Percentiles rank a stretch among this genome's conserved stretches.
Evolutionary conservation across 768 basidiomycete genomes (phyloP).

Genomic region (Trametes gibbosa): DNA sequence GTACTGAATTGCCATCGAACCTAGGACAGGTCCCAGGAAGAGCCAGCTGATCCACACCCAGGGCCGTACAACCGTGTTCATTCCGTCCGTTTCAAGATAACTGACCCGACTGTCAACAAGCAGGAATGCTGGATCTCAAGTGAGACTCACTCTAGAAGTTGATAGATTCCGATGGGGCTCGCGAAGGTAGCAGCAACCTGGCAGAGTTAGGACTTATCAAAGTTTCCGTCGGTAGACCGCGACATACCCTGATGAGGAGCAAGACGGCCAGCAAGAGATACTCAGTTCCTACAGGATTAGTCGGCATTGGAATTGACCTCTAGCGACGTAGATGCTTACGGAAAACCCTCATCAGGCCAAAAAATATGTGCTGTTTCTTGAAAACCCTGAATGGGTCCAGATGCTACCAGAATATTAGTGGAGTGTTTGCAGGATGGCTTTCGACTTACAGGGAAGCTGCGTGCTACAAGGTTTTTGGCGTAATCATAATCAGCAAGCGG

Average conservation of each 20-base stretch:
- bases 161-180: conserved; percentile 35
- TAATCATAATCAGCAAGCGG: conserved; percentile 48
- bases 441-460: conserved; percentile 30
- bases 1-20: conserved; percentile 48
- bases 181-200: conserved; percentile 27
- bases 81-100: conserved; percentile 56
- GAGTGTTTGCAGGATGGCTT: no score
- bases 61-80: conserved; percentile 50
- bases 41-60: conserved; percentile 67
- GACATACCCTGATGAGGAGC: conserved; percentile 9
- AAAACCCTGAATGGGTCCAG: conserved; percentile 29
- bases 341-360: conserved; percentile 24
- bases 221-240: no score
- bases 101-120: conserved; percentile 26
- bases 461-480: conserved; percentile 33
- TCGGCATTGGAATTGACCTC: background rate
- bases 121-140: background rate
- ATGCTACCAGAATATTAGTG: conserved; percentile 20
- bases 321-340: background rate
- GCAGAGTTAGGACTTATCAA: background rate
- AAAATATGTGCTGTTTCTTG: conserved; percentile 27
- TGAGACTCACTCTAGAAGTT: conserved; percentile 32
- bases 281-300: background rate
- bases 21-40: conserved; percentile 45
- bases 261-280: conserved; percentile 9